phyloP scores from a whole-genome alignment of 73 alveolate species.

The Uronychia binucleata region DNA sequence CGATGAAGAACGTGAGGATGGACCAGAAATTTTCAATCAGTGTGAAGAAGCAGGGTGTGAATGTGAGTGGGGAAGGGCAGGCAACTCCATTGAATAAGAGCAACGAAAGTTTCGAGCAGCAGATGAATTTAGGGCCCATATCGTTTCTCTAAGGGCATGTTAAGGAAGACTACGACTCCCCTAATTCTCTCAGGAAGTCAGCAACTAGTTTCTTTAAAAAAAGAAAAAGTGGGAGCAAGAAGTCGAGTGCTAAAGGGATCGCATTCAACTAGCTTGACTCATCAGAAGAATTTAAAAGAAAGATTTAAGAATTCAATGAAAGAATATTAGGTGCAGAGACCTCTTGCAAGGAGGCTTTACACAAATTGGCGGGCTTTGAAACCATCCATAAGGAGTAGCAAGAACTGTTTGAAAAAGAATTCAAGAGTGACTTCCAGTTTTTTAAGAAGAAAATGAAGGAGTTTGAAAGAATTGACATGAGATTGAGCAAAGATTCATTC shows the following conservation, averaged over 20 bases:
- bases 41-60: neutral
- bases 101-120: neutral
- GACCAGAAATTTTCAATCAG: no score
- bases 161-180: neutral
- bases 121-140: neutral
- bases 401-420: neutral
- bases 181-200: no score
- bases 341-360: no score
- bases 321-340: no score
- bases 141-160: neutral
- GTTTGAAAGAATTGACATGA: conserved; percentile 32
- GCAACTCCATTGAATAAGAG: neutral
- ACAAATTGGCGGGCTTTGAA: no score
- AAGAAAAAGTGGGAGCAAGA: neutral
- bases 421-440: neutral
- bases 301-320: neutral
- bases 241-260: no score
- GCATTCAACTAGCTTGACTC: no score
- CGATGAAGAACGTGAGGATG: no score
- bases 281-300: neutral
- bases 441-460: neutral
- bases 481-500: neutral
- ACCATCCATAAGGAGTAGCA: no score
- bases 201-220: no score
- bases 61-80: neutral